Evolutionary conservation across 2,329 filamentous ascomycete genomes (phyloP).

Genomic region (Pseudovirgaria hyperparasitica): DNA sequence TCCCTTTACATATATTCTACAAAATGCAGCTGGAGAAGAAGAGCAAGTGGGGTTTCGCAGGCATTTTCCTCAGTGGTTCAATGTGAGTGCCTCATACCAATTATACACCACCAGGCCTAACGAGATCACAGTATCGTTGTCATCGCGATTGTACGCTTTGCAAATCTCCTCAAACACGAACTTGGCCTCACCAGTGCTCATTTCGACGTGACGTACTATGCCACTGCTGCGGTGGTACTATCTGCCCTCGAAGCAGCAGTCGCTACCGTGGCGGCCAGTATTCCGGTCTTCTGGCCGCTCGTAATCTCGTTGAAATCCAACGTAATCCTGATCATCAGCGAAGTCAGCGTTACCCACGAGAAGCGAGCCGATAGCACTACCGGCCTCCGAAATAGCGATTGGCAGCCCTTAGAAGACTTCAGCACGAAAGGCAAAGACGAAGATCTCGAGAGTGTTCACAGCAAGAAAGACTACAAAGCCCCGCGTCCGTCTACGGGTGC

Average conservation of each 20-base stretch:
- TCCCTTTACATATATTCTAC: conserved; percentile 20
- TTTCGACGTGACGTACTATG: conserved; percentile 18
- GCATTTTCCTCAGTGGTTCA: conserved; percentile 18
- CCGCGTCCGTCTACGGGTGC: no score
- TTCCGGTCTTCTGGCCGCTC: conserved; percentile 26
- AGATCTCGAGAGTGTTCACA: no score
- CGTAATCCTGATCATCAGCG: conserved; percentile 26
- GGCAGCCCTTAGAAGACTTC: not conserved
- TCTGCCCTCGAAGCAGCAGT: conserved; percentile 25
- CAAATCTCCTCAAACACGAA: conserved; percentile 14
- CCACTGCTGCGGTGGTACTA: conserved; percentile 16
- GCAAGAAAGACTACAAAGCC: no score
- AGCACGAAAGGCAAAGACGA: no score
- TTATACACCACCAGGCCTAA: not conserved
- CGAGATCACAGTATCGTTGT: conserved; percentile 15
- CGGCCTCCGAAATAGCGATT: conserved; percentile 5
- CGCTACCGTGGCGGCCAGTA: conserved; percentile 22
- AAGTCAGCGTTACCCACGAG: conserved; percentile 22
- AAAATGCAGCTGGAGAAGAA: conserved; percentile 17
- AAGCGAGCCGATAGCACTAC: conserved; percentile 3
- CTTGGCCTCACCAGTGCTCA: conserved; percentile 19
- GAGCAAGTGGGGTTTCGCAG: conserved; percentile 15
- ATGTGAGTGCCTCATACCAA: conserved; percentile 13
- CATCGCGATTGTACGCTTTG: conserved; percentile 17
- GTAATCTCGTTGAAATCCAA: conserved; percentile 17